phyloP scores from a whole-genome alignment of 2,329 filamentous ascomycete genomes.

The Aspergillus sergii region DNA sequence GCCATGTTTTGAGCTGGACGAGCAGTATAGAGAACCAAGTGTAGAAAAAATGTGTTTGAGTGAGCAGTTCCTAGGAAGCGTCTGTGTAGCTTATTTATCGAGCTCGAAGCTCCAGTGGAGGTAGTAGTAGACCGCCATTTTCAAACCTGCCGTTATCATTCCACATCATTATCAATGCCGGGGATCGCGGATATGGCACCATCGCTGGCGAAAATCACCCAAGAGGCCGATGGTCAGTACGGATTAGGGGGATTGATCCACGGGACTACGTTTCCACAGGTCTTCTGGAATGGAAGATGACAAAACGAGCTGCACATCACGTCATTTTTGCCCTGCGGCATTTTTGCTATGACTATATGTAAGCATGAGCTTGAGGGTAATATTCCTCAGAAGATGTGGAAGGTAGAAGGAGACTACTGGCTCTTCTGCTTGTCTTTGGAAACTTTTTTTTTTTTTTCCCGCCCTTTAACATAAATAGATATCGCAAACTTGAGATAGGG shows the following conservation, averaged over 20 bases:
- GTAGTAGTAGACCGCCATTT: constrained; percentile 4
- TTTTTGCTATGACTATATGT: not conserved
- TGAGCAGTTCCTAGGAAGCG: not conserved
- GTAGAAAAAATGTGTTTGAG: not conserved
- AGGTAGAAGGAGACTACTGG: not conserved
- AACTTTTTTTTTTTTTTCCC: not conserved
- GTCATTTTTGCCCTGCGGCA: constrained; percentile 5
- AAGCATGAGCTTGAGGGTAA: not conserved
- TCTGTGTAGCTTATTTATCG: constrained; percentile 6
- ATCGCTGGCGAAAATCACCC: constrained; percentile 32
- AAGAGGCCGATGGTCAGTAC: constrained; percentile 10
- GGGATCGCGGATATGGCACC: constrained; percentile 32
- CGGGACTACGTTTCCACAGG: constrained; percentile 1
- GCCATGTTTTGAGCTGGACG: constrained; percentile 27
- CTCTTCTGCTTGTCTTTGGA: not conserved
- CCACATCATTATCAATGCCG: constrained; percentile 16
- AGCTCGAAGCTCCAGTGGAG: not conserved
- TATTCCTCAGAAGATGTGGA: not conserved
- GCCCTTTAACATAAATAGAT: not conserved
- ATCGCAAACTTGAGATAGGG: not conserved
- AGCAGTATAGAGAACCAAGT: not conserved
- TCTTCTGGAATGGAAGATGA: constrained; percentile 3
- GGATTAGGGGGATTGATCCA: not conserved
- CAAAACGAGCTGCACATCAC: not conserved
- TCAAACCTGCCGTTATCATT: constrained; percentile 2